phyloP scores from a whole-genome alignment of 495 filamentous ascomycete genomes.

The Staphylotrichum longicolle region DNA sequence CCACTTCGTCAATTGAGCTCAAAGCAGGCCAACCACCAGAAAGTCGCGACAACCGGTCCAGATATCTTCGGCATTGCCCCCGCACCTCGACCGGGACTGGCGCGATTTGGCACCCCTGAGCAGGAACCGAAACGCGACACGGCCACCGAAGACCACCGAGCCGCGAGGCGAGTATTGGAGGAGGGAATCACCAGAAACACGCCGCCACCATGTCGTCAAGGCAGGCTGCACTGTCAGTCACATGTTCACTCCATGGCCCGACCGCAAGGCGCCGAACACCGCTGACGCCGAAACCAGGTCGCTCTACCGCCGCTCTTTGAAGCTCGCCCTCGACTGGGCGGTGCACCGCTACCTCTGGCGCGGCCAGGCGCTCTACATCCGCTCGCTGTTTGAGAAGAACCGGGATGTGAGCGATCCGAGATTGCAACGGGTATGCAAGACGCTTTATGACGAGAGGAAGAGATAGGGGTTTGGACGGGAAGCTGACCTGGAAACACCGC shows the following conservation, averaged over 20 bases:
- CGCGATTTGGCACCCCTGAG: background rate
- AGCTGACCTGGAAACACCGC: constrained; percentile 3
- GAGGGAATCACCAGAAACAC: background rate
- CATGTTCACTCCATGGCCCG: background rate
- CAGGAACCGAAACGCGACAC: constrained; percentile 1
- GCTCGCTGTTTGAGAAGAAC: constrained; percentile 93
- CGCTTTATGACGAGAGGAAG: background rate
- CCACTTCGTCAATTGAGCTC: constrained; percentile 27
- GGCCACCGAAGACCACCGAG: constrained; percentile 1
- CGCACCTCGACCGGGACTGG: constrained; percentile 3
- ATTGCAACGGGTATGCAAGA: constrained; percentile 70
- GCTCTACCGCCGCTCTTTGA: constrained; percentile 88
- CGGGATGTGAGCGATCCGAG: constrained; percentile 79
- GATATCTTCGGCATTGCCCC: background rate
- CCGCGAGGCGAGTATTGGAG: no score
- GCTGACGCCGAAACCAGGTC: constrained; percentile 55
- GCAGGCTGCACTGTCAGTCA: constrained; percentile 48
- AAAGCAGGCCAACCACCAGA: constrained; percentile 13
- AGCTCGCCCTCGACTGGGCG: constrained; percentile 91
- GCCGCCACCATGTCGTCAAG: constrained; percentile 45
- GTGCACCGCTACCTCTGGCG: constrained; percentile 90
- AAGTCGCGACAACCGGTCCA: constrained; percentile 18
- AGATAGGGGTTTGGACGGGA: background rate
- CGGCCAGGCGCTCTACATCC: constrained; percentile 92
- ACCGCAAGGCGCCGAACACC: background rate